These are phyloP conservation scores for Ustilago bromivora DNA, from an alignment of 1,284 basidiomycete genomes.

Conservation along the genomic window DNA sequence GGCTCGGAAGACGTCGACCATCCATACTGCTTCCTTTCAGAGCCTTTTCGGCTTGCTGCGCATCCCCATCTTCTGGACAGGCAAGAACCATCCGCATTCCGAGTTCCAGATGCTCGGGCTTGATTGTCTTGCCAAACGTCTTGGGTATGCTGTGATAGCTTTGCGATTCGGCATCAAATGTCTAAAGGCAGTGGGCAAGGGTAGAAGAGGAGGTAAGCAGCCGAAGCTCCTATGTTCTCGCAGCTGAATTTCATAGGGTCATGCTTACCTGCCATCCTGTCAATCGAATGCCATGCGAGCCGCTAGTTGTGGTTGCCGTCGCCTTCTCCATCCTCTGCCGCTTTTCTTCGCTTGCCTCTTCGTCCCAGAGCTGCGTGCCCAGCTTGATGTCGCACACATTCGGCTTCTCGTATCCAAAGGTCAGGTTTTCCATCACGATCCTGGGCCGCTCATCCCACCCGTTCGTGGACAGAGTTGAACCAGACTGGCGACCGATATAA, in stretches of 20 bases:
- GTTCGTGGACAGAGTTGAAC: background rate
- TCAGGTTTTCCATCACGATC: conserved; percentile 87
- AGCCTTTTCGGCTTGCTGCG: conserved; percentile 23
- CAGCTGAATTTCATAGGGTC: background rate
- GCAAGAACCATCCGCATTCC: conserved; percentile 86
- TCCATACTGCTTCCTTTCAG: conserved; percentile 21
- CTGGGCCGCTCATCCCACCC: conserved; percentile 48
- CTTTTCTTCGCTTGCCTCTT: conserved; percentile 81
- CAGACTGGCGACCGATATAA: conserved; percentile 9
- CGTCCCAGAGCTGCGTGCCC: conserved; percentile 83
- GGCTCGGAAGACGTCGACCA: conserved; percentile 59
- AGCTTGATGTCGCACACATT: conserved; percentile 93
- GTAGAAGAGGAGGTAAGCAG: background rate
- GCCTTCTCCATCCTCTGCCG: conserved; percentile 80
- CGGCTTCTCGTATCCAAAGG: conserved; percentile 80
- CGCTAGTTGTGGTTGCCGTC: conserved; percentile 79
- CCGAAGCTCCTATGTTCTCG: background rate
- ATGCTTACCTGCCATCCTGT: conserved; percentile 86
- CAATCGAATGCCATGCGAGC: conserved; percentile 81
- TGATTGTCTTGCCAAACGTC: conserved; percentile 83
- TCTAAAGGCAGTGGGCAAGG: background rate
- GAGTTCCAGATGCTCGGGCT: conserved; percentile 76
- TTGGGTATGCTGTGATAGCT: conserved; percentile 77
- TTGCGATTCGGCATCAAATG: conserved; percentile 70
- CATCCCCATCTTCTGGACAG: conserved; percentile 60